Conservation (phyloP, 768 basidiomycete genomes). For the Leccinum variicolor region DNA sequence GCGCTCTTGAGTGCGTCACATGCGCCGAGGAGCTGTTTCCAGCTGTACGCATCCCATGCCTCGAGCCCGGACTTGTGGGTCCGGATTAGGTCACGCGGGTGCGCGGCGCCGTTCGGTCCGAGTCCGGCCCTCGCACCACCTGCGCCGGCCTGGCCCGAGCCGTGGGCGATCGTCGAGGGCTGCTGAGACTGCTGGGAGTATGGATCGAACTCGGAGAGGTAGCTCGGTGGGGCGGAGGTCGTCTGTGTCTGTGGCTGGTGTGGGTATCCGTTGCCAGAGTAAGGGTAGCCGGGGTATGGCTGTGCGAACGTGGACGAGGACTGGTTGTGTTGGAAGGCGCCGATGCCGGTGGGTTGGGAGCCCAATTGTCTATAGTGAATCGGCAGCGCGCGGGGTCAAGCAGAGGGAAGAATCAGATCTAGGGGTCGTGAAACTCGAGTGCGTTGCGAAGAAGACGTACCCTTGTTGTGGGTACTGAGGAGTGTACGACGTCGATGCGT, state of each 20-base stretch:
- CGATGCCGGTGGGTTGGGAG: slow-evolving; percentile 30
- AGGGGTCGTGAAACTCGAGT: not conserved
- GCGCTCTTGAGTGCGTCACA: slow-evolving; percentile 65
- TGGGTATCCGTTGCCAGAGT: slow-evolving; percentile 29
- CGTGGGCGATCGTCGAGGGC: not conserved
- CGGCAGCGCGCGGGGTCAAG: not conserved
- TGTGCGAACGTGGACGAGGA: slow-evolving; percentile 56
- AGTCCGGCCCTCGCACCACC: not conserved
- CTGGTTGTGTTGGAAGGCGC: slow-evolving; percentile 43
- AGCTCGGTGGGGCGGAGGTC: slow-evolving; percentile 14
- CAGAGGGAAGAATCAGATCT: not conserved
- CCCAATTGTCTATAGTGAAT: slow-evolving; percentile 21
- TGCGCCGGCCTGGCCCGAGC: not conserved
- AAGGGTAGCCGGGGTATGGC: slow-evolving; percentile 36
- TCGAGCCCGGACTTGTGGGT: slow-evolving; percentile 66
- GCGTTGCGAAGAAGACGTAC: slow-evolving; percentile 7
- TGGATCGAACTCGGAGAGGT: slow-evolving; percentile 42
- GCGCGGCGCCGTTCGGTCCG: slow-evolving; percentile 32
- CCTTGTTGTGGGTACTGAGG: slow-evolving; percentile 23
- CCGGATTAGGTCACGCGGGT: slow-evolving; percentile 69
- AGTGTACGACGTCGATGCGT: slow-evolving; percentile 19
- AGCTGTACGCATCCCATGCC: slow-evolving; percentile 64
- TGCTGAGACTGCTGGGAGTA: slow-evolving; percentile 23
- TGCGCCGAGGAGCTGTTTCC: slow-evolving; percentile 63
- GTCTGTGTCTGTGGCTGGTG: slow-evolving; percentile 9